Percentiles rank a stretch among this genome's conserved stretches.
Evolutionary conservation across 225 moss, liverwort and hornwort species (phyloP).

Genomic region (Pseudoscleropodium purum): DNA sequence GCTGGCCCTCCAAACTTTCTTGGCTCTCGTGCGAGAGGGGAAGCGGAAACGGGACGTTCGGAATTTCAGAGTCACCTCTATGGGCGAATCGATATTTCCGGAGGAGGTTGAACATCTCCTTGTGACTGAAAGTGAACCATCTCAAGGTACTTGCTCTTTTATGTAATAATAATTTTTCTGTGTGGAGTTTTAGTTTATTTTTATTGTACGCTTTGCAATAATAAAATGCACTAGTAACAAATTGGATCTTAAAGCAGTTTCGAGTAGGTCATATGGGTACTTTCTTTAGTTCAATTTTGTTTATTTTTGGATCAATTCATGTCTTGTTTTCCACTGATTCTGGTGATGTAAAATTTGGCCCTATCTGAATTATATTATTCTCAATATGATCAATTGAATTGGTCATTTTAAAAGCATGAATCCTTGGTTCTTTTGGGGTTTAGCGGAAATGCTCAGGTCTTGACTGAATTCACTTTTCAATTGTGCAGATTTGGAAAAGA

Average conservation of each 20-base stretch:
- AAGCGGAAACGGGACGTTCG: constrained; percentile 16
- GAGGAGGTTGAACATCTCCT: background rate
- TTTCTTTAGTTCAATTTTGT: background rate
- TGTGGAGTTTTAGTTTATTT: background rate
- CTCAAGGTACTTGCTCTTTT: constrained; percentile 11
- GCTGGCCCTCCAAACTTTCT: constrained; percentile 3
- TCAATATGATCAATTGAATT: background rate
- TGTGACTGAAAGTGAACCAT: background rate
- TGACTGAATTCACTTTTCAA: background rate
- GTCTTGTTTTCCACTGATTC: background rate
- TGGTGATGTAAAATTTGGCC: background rate
- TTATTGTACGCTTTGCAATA: background rate
- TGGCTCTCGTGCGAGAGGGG: constrained; percentile 9
- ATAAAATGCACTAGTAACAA: background rate
- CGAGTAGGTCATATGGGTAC: background rate
- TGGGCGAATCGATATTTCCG: constrained; percentile 5
- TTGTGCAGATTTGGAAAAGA: constrained; percentile 6
- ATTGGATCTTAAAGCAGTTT: background rate
- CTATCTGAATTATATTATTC: too few relatives aligned
- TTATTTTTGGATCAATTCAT: background rate
- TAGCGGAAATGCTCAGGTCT: background rate
- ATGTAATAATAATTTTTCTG: background rate
- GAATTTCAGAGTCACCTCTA: background rate
- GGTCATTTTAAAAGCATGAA: background rate
- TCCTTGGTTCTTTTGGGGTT: background rate